Percentiles rank a stretch among this genome's conserved stretches.
Evolutionary conservation across 2,329 filamentous ascomycete genomes (phyloP).

Genomic region (Trichoderma hamatum): DNA sequence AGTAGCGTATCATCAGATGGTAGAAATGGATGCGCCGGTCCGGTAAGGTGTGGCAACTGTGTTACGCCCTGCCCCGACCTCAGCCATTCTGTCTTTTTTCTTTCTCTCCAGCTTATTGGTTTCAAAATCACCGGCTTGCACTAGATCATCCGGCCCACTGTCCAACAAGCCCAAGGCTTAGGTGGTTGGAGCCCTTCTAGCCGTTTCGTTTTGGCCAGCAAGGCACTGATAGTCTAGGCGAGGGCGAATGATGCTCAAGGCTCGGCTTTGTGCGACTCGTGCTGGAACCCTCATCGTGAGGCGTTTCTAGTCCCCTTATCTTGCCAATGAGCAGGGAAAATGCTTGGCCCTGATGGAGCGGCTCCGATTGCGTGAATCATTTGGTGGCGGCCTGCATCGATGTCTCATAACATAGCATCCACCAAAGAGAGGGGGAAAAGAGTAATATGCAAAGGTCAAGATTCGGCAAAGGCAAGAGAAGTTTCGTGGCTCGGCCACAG

Average conservation of each 20-base stretch:
- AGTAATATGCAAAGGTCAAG: conserved; percentile 8
- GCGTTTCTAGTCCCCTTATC: conserved; percentile 8
- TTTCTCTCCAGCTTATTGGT: conserved; percentile 8
- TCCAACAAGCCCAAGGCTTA: not conserved
- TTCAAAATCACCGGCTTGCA: conserved; percentile 10
- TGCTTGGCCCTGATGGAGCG: conserved; percentile 15
- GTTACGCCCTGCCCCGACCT: conserved; percentile 10
- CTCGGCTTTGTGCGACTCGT: conserved; percentile 18
- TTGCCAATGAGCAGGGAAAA: conserved; percentile 10
- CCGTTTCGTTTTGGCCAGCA: conserved; percentile 1
- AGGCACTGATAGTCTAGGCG: not conserved
- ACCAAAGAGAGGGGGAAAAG: not conserved
- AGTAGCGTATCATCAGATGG: not conserved
- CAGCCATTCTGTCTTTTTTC: conserved; percentile 5
- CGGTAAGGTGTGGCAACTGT: conserved; percentile 11
- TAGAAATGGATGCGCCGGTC: not conserved
- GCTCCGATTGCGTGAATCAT: conserved; percentile 25
- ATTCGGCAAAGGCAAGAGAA: conserved; percentile 17
- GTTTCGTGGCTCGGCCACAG: conserved; percentile 13
- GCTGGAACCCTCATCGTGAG: conserved; percentile 13
- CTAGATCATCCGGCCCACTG: conserved; percentile 14
- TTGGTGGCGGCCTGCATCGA: conserved; percentile 13
- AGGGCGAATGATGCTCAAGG: conserved; percentile 8
- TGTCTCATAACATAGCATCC: conserved; percentile 19
- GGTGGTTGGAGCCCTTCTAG: not conserved